A percentile compares a stretch with the other conserved stretches of the same genome.
Conservation (phyloP, 106 monocot genomes). For the Acanthochlamys bracteata region DNA sequence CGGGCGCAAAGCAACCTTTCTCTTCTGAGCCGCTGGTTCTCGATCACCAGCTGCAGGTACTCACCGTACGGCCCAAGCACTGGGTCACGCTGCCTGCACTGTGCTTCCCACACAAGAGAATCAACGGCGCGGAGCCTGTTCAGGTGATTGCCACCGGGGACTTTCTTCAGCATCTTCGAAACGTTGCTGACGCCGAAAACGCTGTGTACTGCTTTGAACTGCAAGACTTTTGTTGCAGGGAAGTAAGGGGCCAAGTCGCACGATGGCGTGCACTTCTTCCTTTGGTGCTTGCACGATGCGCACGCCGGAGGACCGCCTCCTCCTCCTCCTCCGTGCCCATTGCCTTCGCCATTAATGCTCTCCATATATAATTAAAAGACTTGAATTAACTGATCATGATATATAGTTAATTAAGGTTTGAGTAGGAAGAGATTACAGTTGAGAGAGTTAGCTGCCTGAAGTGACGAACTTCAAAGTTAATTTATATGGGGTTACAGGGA, state of each 20-base stretch:
- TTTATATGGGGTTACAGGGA: too few species aligned
- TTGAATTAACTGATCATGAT: too few species aligned
- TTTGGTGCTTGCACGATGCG: constrained; percentile 47
- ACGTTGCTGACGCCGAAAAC: constrained; percentile 35
- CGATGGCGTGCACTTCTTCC: constrained; percentile 22
- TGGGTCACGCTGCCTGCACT: constrained; percentile 10
- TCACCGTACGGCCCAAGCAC: not conserved
- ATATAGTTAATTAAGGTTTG: too few species aligned
- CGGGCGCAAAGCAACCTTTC: not conserved
- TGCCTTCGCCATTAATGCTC: not conserved
- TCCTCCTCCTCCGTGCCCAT: not conserved
- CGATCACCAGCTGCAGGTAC: not conserved
- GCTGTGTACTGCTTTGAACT: constrained; percentile 29
- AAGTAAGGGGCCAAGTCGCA: constrained; percentile 37
- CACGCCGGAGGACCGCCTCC: constrained; percentile 12
- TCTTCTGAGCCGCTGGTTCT: not conserved
- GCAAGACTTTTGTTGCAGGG: constrained; percentile 11
- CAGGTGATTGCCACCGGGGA: not conserved
- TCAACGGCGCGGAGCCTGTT: constrained; percentile 7
- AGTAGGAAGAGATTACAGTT: too few species aligned
- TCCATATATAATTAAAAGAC: too few species aligned
- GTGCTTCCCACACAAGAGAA: constrained; percentile 31
- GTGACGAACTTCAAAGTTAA: too few species aligned
- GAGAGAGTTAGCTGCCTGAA: too few species aligned
- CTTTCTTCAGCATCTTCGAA: constrained; percentile 22